phyloP scores from a whole-genome alignment of 148 eudicot species.

The Vaccinium darrowii region DNA sequence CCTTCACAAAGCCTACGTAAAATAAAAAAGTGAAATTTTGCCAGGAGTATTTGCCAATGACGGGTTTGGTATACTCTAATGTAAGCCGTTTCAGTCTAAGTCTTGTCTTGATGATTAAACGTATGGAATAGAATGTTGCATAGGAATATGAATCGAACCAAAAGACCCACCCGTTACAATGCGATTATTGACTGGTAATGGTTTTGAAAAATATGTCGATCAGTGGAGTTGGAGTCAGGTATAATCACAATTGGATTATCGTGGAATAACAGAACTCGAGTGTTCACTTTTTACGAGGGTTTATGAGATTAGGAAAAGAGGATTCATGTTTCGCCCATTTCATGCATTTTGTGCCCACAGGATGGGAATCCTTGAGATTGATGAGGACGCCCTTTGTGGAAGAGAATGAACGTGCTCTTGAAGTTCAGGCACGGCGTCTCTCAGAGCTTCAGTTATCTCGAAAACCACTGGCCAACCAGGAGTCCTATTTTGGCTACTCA shows the following conservation, averaged over 20 bases:
- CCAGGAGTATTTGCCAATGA: background rate
- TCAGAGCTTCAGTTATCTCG: constrained; percentile 45
- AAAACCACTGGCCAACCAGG: constrained; percentile 27
- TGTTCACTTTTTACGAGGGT: background rate
- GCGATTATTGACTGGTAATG: background rate
- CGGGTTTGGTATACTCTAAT: background rate
- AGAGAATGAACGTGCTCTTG: constrained; percentile 50
- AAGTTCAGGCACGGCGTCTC: constrained; percentile 46
- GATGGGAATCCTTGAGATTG: constrained; percentile 45
- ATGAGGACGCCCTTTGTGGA: constrained; percentile 48
- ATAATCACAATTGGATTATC: background rate
- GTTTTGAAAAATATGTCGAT: background rate
- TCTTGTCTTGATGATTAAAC: background rate
- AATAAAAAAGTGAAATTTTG: background rate
- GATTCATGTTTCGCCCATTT: background rate
- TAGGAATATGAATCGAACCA: background rate
- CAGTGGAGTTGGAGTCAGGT: background rate
- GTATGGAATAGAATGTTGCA: background rate
- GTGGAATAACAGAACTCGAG: background rate
- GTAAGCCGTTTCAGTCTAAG: background rate
- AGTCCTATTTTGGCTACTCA: constrained; percentile 33
- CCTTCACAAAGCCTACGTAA: background rate
- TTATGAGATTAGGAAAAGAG: background rate
- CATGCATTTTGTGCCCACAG: constrained; percentile 28
- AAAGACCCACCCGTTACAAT: background rate